Percentiles rank a stretch among this genome's conserved stretches.
phyloP scores from a whole-genome alignment of 1,284 basidiomycete species.

The Pseudomicrostroma phylloplanum region DNA sequence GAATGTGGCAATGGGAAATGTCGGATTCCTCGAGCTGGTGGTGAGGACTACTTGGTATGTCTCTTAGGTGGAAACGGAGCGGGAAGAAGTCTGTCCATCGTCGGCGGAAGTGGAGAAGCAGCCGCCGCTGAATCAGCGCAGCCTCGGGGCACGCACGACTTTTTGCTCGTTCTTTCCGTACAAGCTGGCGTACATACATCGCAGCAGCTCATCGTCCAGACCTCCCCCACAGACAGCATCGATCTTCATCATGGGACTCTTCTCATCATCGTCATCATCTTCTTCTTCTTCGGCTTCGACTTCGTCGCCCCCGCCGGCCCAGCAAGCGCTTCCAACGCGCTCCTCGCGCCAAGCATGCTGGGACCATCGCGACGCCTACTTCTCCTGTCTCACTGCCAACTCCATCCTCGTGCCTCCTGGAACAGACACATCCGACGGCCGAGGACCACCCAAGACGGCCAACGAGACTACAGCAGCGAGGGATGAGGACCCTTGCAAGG shows the following conservation, averaged over 20 bases:
- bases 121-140: too few species aligned
- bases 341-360: constrained; percentile 43
- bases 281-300: constrained; percentile 10
- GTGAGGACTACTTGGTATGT: too few species aligned
- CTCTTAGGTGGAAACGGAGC: too few species aligned
- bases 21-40: too few species aligned
- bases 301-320: neutral
- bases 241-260: constrained; percentile 9
- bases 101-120: too few species aligned
- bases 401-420: constrained; percentile 40
- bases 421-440: constrained; percentile 41
- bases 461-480: constrained; percentile 30
- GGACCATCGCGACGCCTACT: constrained; percentile 44
- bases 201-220: neutral
- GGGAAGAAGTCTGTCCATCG: too few species aligned
- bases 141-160: too few species aligned
- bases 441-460: constrained; percentile 28
- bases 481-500: constrained; percentile 36
- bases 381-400: constrained; percentile 37
- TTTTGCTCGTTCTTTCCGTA: too few species aligned
- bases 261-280: constrained; percentile 9
- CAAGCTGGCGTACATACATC: too few species aligned
- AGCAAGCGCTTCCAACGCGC: constrained; percentile 23
- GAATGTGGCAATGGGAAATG: too few species aligned
- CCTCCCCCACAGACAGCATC: neutral